Base-by-base conservation (phyloP, 768 basidiomycete species). In the Neoboletus magnificus region DNA sequence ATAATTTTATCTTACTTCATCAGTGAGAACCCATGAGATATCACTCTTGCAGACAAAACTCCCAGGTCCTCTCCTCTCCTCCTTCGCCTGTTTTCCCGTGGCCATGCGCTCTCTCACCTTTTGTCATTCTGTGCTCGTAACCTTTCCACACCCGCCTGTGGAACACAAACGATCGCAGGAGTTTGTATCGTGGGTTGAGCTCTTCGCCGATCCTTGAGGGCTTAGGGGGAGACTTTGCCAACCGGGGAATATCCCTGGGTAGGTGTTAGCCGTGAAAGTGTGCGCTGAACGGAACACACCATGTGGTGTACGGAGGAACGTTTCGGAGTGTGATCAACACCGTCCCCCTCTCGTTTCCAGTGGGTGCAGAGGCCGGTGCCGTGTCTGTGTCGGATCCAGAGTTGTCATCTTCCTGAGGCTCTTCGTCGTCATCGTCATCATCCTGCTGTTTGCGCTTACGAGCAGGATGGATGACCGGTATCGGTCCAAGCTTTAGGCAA, bases 81-180 rank as follows among this genome's bases (percentile, higher is more conserved):
- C 82, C 87, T 65, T 83, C 84, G 36, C 83, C 89, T 13, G 83
- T 90, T 74, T 70, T 86, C 27, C 81, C 83, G 39, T 74, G 80
- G 29, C 82, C 86, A 66, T 81, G 81, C 0, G 70, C 89, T 68
- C 82, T 78, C 74, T 82, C 91, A 6, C 95, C 95, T 65, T 93
- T 89, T 4, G 96, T 97, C 85, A 96, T 89, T n/a, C 91, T 77
- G 69, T 98, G 96, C 62, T 87, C 87, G 63, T 98, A 98, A 1
- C 91, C 93, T 46, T 80, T 82, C 84, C 93, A 98, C 0, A 74
- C 59, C 11, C 69, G 69, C 40, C 89, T 77, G 40, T 83, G 75
- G 66, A 98, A 98, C 18, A 70, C 76, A 70, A 95, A 98, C 1
- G 93, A 95, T 29, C 91, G 82, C 18, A 93, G 68, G 12, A 88